These are phyloP conservation scores for Penicillium coffeae DNA, from an alignment of 495 filamentous ascomycete genomes.

Conservation along the genomic window DNA sequence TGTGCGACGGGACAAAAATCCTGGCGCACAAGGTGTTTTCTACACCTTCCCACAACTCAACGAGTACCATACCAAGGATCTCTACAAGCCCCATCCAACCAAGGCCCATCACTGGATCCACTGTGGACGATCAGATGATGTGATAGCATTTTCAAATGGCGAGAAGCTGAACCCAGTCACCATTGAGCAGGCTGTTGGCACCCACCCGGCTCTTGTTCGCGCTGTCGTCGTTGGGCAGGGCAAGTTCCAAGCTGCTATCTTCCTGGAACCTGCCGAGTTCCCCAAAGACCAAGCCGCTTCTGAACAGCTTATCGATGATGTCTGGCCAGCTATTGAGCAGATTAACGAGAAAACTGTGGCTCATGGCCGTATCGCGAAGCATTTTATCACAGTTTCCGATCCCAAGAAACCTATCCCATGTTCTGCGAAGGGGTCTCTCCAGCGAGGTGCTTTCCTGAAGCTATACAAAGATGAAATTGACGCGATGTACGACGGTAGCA, in stretches of 20 bases:
- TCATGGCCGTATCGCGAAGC: constrained; percentile 35
- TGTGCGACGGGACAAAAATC: constrained; percentile 10
- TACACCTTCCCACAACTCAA: constrained; percentile 30
- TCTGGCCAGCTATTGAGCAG: constrained; percentile 46
- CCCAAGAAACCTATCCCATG: constrained; percentile 47
- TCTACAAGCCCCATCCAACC: constrained; percentile 51
- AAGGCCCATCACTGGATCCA: constrained; percentile 48
- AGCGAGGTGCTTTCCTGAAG: constrained; percentile 41
- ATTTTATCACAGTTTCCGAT: constrained; percentile 32
- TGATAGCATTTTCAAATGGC: constrained; percentile 61
- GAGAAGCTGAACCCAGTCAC: constrained; percentile 59
- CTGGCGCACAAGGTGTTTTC: constrained; percentile 21
- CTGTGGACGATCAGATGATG: constrained; percentile 52
- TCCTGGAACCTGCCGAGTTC: constrained; percentile 42
- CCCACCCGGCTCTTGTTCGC: constrained; percentile 41
- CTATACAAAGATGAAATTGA: constrained; percentile 54
- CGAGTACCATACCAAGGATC: constrained; percentile 53
- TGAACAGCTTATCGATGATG: constrained; percentile 19
- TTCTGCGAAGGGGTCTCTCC: constrained; percentile 55
- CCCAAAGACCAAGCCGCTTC: not conserved
- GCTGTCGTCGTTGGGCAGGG: constrained; percentile 49
- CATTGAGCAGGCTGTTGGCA: constrained; percentile 45
- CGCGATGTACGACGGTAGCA: constrained; percentile 28
- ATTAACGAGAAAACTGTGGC: constrained; percentile 38
- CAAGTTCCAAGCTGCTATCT: constrained; percentile 47